Evolutionary conservation across 2,329 filamentous ascomycete species (phyloP), one percentile per base, ranked within the genome.

Genomic region (Orbilia ellipsospora): DNA sequence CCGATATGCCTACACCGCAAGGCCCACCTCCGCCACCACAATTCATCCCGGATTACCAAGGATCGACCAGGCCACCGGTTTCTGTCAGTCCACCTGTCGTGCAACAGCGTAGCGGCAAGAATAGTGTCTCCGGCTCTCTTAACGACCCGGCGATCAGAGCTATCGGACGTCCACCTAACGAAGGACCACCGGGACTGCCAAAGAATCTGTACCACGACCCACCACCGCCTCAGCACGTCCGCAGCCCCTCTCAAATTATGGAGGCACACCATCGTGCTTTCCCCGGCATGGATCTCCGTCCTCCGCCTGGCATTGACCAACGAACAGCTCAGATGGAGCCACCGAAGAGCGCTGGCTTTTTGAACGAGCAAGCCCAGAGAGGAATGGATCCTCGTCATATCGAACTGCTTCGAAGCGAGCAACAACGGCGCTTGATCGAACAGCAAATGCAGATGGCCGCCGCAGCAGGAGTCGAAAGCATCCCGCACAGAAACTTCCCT

Each of bases 1-100:
- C 72, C 15, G 72, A 75, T 44, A 75, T 75, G 72, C 72, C 72
- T 13, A 75, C 72, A n/a, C 64, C 72, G 8, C 72, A 75, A 50
- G 72, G 72, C 1, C 72, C 72, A 7, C 64, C 72, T 1, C 72
- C 72, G 23, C 64, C 64, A 1, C 72, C 72, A 31, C 51, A 64
- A 6, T 75, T 75, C 60, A 59, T 75, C 40, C 64, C 64, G 18
- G 72, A 75, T 13, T 75, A 75, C n/a, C 72, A 75, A 23, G 64
- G 57, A n/a, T 60, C 72, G 13, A 69, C 61, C n/a, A 59, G 57
- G 8, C 72, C 72, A 36, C 72, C 72, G 6, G 64, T 65, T 28
- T 75, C 72, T 12, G 52, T 67, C 26, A 75, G 72, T 36, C 72
- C 72, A 12, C 72, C 72, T 26, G 70, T 51, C 6, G 28, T 75